These are phyloP conservation scores for Phalaenopsis aphrodite DNA, from an alignment of 106 monocot genomes.

Conservation along the genomic window DNA sequence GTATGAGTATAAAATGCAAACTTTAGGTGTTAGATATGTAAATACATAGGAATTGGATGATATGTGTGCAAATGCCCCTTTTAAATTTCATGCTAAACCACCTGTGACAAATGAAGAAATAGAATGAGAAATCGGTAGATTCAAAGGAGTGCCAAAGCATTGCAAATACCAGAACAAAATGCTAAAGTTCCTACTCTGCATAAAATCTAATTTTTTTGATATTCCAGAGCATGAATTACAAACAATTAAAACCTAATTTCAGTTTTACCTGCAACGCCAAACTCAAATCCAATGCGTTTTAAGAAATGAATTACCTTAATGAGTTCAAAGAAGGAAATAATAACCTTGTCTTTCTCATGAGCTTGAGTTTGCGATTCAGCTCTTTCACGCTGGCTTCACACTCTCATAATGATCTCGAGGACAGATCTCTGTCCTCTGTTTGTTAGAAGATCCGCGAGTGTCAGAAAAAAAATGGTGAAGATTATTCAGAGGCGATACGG, in stretches of 20 bases:
- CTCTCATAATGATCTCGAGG: not conserved
- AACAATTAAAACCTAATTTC: not conserved
- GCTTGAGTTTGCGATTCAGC: not conserved
- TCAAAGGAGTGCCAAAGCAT: too few species aligned
- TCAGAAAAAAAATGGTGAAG: constrained; percentile 6
- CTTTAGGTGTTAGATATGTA: too few species aligned
- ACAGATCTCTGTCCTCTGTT: not conserved
- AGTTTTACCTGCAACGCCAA: not conserved
- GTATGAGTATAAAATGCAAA: too few species aligned
- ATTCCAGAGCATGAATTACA: not conserved
- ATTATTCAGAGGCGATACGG: not conserved
- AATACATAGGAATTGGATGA: too few species aligned
- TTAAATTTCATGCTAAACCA: too few species aligned
- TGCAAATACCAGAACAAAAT: too few species aligned
- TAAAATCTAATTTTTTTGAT: not conserved
- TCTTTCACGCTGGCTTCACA: not conserved
- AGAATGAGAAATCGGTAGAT: too few species aligned
- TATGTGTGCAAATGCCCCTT: too few species aligned
- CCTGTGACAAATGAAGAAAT: too few species aligned
- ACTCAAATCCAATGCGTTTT: not conserved
- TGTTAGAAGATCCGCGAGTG: not conserved
- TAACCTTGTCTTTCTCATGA: not conserved
- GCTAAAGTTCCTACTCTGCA: too few species aligned
- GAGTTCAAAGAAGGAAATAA: not conserved
- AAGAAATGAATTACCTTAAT: not conserved